Conservation (phyloP, 2,329 filamentous ascomycete species). For the Colletotrichum noveboracense region DNA sequence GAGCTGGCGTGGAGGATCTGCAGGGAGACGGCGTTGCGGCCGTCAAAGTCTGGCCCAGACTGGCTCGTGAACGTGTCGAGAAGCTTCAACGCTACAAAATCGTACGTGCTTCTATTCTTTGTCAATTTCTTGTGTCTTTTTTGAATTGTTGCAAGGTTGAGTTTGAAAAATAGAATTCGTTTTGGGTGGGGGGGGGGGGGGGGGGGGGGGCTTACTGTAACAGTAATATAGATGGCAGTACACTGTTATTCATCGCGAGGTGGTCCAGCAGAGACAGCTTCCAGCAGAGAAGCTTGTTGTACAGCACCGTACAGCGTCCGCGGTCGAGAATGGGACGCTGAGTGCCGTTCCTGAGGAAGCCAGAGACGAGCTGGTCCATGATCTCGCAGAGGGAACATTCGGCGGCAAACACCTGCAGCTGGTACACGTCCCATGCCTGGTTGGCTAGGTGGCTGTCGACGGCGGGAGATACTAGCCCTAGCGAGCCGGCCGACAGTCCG, state of each 20-base stretch:
- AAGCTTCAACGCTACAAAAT: slow-evolving; percentile 1
- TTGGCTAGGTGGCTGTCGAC: neutral
- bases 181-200: no score
- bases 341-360: neutral
- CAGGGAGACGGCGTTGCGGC: slow-evolving; percentile 48
- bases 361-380: neutral
- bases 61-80: neutral
- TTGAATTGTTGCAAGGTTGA: no score
- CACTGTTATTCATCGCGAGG: neutral
- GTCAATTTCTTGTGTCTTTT: no score
- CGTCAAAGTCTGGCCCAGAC: slow-evolving; percentile 24
- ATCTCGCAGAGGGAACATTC: slow-evolving; percentile 13
- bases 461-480: neutral
- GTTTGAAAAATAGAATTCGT: no score
- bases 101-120: neutral
- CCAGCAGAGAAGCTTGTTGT: slow-evolving; percentile 8
- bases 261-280: neutral
- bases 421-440: neutral
- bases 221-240: neutral
- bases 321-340: neutral
- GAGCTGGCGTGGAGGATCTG: slow-evolving; percentile 38
- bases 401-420: neutral
- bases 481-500: neutral
- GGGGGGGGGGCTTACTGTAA: neutral
- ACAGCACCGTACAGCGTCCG: neutral